These are phyloP conservation scores for Zoysia japonica DNA, from an alignment of 176 grass and related monocot genomes.

Conservation along the genomic window DNA sequence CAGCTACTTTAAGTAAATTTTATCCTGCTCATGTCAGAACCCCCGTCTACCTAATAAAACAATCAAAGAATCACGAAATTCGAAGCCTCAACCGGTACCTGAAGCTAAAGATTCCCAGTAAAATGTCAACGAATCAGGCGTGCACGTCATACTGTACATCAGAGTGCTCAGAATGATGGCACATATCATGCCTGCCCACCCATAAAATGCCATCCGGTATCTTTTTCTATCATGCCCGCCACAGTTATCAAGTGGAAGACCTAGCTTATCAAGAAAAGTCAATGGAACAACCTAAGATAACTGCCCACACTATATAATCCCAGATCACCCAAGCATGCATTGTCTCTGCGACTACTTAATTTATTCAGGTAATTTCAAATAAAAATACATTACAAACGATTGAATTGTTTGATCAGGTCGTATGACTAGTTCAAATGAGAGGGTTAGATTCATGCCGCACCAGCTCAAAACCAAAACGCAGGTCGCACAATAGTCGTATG, in stretches of 20 bases:
- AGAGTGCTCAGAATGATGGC: not conserved
- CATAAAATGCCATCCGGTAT: not conserved
- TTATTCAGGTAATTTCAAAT: not conserved
- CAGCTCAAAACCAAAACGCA: not conserved
- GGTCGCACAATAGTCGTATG: not conserved
- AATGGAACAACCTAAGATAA: not conserved
- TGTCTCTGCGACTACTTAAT: not conserved
- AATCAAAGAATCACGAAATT: not conserved
- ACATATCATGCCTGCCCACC: not conserved
- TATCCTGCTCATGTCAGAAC: not conserved
- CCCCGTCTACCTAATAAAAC: not conserved
- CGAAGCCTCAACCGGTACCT: not conserved
- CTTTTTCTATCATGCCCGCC: not conserved
- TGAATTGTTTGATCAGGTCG: too few species aligned
- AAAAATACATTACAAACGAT: not conserved
- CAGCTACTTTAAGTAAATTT: not conserved
- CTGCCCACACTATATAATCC: not conserved
- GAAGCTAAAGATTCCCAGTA: not conserved
- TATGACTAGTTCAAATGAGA: not conserved
- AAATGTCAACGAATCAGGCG: not conserved
- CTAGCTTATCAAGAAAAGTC: constrained; percentile 14
- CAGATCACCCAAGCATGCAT: not conserved
- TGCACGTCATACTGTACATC: not conserved
- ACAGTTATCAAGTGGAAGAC: not conserved
- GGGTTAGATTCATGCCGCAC: not conserved